Base-by-base conservation (phyloP, 2,329 filamentous ascomycete genomes). In the Metarhizium guizhouense region DNA sequence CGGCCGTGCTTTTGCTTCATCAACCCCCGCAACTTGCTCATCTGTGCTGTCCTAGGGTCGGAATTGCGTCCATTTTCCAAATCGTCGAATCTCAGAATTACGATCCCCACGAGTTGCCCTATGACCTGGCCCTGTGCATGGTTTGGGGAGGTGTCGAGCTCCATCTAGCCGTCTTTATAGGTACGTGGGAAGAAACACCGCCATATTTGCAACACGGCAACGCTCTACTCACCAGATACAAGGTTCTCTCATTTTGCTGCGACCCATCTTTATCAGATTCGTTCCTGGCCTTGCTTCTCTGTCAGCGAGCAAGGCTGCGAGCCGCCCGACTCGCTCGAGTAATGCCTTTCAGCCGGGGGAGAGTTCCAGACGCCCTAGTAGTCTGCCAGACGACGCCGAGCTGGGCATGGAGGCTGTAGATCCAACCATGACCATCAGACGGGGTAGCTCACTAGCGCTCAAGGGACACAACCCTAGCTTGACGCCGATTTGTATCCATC, bases 111-210 rank as follows among this genome's bases (percentile, higher is more conserved):
- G 62, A 69, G 38, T 48, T 67, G 47, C 60, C 64, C 1, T 40
- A 64, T 6, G 61, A 68, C 25, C 61, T 68, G 43, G 62, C 56
- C 13, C 48, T 57, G 1, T 64, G 64, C 34, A 62, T 66, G 25
- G 59, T 63, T n/a, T 68, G 65, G 67, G 65, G 63, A 4, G 62
- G 59, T 3, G 61, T 63, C 4, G 67, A 69, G 53, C 61, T 64
- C n/a, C 65, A 68, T 13, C 52, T 69, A 11, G 64, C 63, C 7
- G 60, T 66, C 2, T 58, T 69, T 29, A 64, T 65, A 47, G 59
- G 66, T 68, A 59, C 25, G 25, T 25, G 25, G 25, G 25, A 25
- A 25, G 25, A 25, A 25, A 25, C 25, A 25, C 25, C 25, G 25
- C 3, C 25, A 25, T 25, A 25, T 25, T 25, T 25, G 25, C 25